A percentile compares a stretch with the other conserved stretches of the same genome.
phyloP scores from a whole-genome alignment of 345 rosid species.

The Populus ilicifolia region DNA sequence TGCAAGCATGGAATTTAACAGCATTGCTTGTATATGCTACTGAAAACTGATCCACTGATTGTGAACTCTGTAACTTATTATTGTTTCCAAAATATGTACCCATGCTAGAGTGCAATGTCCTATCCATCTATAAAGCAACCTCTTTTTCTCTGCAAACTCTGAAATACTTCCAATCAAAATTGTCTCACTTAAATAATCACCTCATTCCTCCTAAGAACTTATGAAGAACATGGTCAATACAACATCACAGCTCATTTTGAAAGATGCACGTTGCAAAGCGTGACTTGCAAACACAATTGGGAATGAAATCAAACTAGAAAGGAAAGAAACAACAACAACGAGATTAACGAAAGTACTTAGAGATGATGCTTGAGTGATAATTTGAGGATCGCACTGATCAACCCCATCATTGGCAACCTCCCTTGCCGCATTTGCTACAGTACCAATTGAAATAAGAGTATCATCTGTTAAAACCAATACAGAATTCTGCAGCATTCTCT shows the following conservation, averaged over 20 bases:
- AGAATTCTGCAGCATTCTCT: constrained; percentile 11
- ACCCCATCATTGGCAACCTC: constrained; percentile 30
- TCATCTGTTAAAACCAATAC: constrained; percentile 46
- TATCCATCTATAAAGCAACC: no score
- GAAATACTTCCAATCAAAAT: background rate
- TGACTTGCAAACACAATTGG: background rate
- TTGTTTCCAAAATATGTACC: background rate
- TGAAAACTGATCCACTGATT: background rate
- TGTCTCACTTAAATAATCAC: background rate
- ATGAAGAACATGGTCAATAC: background rate
- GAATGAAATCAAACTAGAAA: background rate
- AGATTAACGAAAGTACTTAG: constrained; percentile 34
- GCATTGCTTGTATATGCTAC: background rate
- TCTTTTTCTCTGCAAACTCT: no score
- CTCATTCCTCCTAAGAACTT: background rate
- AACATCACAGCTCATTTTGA: no score
- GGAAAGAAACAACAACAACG: background rate
- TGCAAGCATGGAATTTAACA: background rate
- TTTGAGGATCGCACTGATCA: constrained; percentile 41
- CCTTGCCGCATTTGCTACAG: constrained; percentile 33
- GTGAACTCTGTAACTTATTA: background rate
- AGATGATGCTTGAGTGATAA: constrained; percentile 58
- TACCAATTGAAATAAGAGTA: constrained; percentile 28
- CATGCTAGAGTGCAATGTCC: no score
- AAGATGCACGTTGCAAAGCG: background rate